Percentiles rank a stretch among this genome's conserved stretches.
These are phyloP conservation scores for Mycena haematopus DNA, from an alignment of 768 basidiomycete species.

Conservation along the genomic window DNA sequence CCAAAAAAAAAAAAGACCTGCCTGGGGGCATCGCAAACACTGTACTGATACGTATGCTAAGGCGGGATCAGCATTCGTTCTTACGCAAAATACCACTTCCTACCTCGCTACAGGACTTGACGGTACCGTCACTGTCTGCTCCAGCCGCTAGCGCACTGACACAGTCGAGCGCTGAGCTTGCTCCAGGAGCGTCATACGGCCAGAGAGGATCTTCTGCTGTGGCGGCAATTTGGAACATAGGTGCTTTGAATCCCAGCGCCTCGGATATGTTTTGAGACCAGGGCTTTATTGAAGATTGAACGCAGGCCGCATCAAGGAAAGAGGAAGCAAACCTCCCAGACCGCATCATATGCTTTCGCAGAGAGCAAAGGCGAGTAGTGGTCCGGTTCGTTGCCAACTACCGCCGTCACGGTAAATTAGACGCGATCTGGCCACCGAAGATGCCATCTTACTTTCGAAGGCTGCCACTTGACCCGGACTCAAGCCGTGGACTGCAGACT, in stretches of 20 bases:
- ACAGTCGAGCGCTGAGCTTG: constrained; percentile 53
- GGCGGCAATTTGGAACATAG: constrained; percentile 56
- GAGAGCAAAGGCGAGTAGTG: constrained; percentile 49
- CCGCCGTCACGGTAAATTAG: not conserved
- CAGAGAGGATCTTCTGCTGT: constrained; percentile 59
- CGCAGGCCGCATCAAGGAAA: not conserved
- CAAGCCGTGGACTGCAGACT: constrained; percentile 48
- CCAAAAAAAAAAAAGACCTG: not conserved
- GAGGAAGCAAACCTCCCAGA: constrained; percentile 48
- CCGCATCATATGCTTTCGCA: constrained; percentile 49
- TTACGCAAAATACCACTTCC: not conserved
- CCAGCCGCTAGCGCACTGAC: constrained; percentile 57
- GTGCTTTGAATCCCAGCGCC: constrained; percentile 43
- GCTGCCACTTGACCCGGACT: constrained; percentile 44
- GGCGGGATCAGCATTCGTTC: not conserved
- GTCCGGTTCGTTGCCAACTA: constrained; percentile 64
- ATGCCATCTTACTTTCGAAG: constrained; percentile 48
- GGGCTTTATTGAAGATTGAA: constrained; percentile 36
- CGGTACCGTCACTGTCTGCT: constrained; percentile 47
- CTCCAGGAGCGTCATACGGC: constrained; percentile 53
- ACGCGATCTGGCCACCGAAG: not conserved
- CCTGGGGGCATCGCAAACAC: constrained; percentile 50
- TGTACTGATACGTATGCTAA: constrained; percentile 58
- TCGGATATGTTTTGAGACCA: constrained; percentile 57
- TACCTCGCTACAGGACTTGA: constrained; percentile 52